These are phyloP conservation scores for Botrytis medusae DNA, from an alignment of 2,329 filamentous ascomycete genomes.

Conservation along the genomic window DNA sequence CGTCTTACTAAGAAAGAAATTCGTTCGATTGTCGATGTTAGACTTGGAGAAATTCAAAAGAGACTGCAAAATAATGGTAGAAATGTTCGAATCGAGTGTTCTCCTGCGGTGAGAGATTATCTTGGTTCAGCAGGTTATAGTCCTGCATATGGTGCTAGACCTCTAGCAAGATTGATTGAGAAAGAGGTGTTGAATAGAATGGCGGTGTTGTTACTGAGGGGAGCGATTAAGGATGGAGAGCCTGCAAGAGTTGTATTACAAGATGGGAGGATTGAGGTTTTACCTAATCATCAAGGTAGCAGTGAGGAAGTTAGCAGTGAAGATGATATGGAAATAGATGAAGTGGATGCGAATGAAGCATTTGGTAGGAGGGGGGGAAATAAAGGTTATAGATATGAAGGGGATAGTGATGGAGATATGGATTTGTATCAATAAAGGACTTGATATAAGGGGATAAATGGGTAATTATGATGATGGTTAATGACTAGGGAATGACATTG, in stretches of 20 bases:
- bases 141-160: slow-evolving; percentile 90
- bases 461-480: neutral
- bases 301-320: slow-evolving; percentile 66
- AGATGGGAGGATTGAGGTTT: slow-evolving; percentile 75
- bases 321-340: slow-evolving; percentile 62
- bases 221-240: slow-evolving; percentile 83
- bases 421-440: slow-evolving; percentile 49
- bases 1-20: slow-evolving; percentile 87
- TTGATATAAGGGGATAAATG: neutral
- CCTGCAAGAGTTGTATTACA: slow-evolving; percentile 74
- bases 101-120: slow-evolving; percentile 86
- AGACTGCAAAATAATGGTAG: slow-evolving; percentile 82
- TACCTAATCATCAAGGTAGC: slow-evolving; percentile 79
- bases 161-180: slow-evolving; percentile 86
- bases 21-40: slow-evolving; percentile 90
- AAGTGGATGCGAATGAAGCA: slow-evolving; percentile 53
- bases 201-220: slow-evolving; percentile 86
- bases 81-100: slow-evolving; percentile 81
- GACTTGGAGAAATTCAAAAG: slow-evolving; percentile 85
- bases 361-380: slow-evolving; percentile 46
- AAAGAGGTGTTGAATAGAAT: slow-evolving; percentile 94
- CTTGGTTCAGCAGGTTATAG: slow-evolving; percentile 90
- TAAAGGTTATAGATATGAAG: neutral
- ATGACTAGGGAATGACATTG: slow-evolving; percentile 5
- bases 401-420: slow-evolving; percentile 55